Percentiles rank a stretch among this genome's conserved stretches.
These are phyloP conservation scores for Trichosporon sp. DNA, from an alignment of 1,284 basidiomycete species.

Conservation along the genomic window DNA sequence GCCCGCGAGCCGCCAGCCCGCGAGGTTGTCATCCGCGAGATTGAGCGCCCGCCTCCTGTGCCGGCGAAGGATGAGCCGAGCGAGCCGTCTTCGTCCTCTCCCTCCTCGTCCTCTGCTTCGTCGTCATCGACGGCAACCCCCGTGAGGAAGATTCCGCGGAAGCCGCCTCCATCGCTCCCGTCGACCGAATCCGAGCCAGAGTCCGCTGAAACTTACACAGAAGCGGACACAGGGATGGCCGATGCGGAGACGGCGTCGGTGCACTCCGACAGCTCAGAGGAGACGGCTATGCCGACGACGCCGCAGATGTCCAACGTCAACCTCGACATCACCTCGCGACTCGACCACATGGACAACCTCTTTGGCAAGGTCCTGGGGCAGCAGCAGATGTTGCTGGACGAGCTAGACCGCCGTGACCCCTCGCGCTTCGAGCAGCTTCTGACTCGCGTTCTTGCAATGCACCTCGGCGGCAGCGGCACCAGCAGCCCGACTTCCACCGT, in stretches of 20 bases:
- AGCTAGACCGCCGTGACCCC: slow-evolving; percentile 22
- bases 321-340: slow-evolving; percentile 14
- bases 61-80: slow-evolving; percentile 28
- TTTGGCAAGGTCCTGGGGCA: slow-evolving; percentile 39
- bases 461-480: not conserved
- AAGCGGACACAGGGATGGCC: not conserved
- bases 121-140: not conserved
- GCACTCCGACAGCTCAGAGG: not conserved
- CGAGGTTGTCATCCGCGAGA: slow-evolving; percentile 7
- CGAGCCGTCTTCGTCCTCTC: not conserved
- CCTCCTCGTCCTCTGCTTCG: not conserved
- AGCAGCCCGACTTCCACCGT: not conserved
- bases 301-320: not conserved
- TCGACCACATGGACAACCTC: slow-evolving; percentile 39
- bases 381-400: slow-evolving; percentile 33
- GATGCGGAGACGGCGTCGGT: not conserved
- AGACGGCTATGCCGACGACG: slow-evolving; percentile 24
- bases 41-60: slow-evolving; percentile 33
- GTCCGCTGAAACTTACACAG: not conserved
- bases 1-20: slow-evolving; percentile 5
- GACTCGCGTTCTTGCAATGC: slow-evolving; percentile 25
- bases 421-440: slow-evolving; percentile 42
- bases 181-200: not conserved
- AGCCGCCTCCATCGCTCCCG: not conserved
- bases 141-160: not conserved